These are phyloP conservation scores for Dendryphion nanum DNA, from an alignment of 2,329 filamentous ascomycete genomes.

Conservation along the genomic window DNA sequence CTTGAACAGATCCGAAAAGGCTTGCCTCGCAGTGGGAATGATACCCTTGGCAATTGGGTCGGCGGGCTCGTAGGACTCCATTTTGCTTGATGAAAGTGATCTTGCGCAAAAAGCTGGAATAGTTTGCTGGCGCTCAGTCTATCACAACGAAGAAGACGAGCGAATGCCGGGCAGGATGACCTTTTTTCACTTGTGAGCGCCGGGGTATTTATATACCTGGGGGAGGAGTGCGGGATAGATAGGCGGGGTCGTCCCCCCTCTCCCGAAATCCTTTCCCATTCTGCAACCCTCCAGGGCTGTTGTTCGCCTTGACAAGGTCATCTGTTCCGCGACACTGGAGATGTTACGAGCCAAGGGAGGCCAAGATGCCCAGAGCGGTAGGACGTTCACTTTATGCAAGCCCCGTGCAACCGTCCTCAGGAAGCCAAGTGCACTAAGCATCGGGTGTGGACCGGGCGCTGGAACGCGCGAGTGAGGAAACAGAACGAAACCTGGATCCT, in stretches of 20 bases:
- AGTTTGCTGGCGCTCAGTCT: no score
- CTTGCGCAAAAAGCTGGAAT: no score
- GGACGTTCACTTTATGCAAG: constrained; percentile 16
- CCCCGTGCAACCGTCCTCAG: constrained; percentile 22
- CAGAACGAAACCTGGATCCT: constrained; percentile 6
- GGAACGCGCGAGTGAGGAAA: constrained; percentile 15
- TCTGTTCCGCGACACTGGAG: constrained; percentile 17
- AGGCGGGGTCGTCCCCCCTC: constrained; percentile 3
- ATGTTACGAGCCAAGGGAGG: constrained; percentile 30
- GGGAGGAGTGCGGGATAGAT: neutral
- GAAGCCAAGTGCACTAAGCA: constrained; percentile 28
- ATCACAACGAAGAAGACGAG: neutral
- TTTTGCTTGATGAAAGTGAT: neutral
- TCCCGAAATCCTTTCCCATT: neutral
- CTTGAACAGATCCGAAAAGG: constrained; percentile 63
- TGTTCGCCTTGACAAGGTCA: constrained; percentile 15
- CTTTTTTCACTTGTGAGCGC: neutral
- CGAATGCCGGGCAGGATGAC: neutral
- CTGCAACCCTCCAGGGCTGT: constrained; percentile 6
- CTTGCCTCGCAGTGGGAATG: constrained; percentile 63
- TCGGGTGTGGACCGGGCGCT: constrained; percentile 10
- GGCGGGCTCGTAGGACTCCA: constrained; percentile 50
- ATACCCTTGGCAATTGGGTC: constrained; percentile 68
- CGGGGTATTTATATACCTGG: constrained; percentile 11
- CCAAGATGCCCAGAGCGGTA: constrained; percentile 27